A percentile compares a stretch with the other conserved stretches of the same genome.
These are phyloP conservation scores for Hypoxylon sp. DNA, from an alignment of 2,329 filamentous ascomycete species.

Conservation along the genomic window DNA sequence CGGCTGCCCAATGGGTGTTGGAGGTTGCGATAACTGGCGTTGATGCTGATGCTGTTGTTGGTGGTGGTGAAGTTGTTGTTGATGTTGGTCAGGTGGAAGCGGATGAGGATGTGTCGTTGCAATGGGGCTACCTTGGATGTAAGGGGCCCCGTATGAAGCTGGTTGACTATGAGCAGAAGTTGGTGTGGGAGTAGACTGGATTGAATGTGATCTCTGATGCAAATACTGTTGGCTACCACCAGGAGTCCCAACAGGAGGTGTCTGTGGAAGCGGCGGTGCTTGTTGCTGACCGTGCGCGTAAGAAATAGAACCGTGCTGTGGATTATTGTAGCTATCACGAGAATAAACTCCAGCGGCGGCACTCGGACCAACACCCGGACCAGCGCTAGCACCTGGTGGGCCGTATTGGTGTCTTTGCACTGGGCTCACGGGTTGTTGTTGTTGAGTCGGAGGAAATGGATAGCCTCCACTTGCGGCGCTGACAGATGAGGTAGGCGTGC, in stretches of 20 bases:
- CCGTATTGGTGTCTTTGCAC: slow-evolving; percentile 62
- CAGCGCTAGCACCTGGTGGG: slow-evolving; percentile 44
- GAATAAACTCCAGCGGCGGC: slow-evolving; percentile 45
- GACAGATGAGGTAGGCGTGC: slow-evolving; percentile 57
- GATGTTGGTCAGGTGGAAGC: slow-evolving; percentile 43
- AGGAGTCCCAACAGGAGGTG: slow-evolving; percentile 58
- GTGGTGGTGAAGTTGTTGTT: slow-evolving; percentile 48
- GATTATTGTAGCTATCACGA: slow-evolving; percentile 53
- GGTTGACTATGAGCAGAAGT: slow-evolving; percentile 69
- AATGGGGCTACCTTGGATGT: slow-evolving; percentile 63
- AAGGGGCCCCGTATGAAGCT: slow-evolving; percentile 57
- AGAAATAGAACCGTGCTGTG: slow-evolving; percentile 45
- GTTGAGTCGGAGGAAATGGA: slow-evolving; percentile 58
- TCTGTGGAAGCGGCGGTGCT: slow-evolving; percentile 55
- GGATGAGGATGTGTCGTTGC: slow-evolving; percentile 54
- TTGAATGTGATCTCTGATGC: slow-evolving; percentile 63
- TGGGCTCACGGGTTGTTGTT: slow-evolving; percentile 52
- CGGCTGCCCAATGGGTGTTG: slow-evolving; percentile 62
- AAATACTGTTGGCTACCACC: slow-evolving; percentile 49
- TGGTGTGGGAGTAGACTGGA: slow-evolving; percentile 68
- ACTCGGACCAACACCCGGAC: slow-evolving; percentile 33
- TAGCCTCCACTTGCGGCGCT: slow-evolving; percentile 55
- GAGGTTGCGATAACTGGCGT: slow-evolving; percentile 63
- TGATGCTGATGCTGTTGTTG: slow-evolving; percentile 49
- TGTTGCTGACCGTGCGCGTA: slow-evolving; percentile 53